Conservation (phyloP, 2,329 filamentous ascomycete genomes). For the Colletotrichum caudatum region DNA sequence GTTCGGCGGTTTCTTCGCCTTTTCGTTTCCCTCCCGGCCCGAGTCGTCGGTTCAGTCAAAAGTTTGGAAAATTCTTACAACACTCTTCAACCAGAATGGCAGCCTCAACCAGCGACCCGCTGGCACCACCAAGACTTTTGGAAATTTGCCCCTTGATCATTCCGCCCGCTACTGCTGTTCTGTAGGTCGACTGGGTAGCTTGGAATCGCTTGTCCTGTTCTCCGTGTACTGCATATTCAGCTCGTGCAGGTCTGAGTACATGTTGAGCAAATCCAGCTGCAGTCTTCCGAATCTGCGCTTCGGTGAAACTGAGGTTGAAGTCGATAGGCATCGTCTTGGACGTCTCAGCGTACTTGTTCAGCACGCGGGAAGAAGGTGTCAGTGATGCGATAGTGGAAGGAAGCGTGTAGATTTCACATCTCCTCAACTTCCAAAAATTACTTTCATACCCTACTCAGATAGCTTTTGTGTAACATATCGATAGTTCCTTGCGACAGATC, state of each 20-base stretch:
- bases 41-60: too few relatives aligned
- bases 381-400: background rate
- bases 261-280: background rate
- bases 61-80: conserved; percentile 51
- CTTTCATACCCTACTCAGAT: background rate
- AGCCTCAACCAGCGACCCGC: conserved; percentile 59
- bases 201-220: conserved; percentile 4
- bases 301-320: background rate
- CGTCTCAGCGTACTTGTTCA: background rate
- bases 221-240: background rate
- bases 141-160: conserved; percentile 61
- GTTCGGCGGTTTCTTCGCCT: background rate
- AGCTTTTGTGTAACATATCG: too few relatives aligned
- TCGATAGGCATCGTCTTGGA: background rate
- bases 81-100: conserved; percentile 64
- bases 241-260: background rate
- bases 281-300: background rate
- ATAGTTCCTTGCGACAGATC: too few relatives aligned
- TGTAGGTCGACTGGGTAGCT: background rate
- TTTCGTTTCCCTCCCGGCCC: rapidly evolving
- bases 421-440: background rate
- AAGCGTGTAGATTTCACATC: background rate
- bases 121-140: conserved; percentile 58
- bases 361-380: background rate
- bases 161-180: background rate